phyloP scores from a whole-genome alignment of 139 green algal species.

The Haematococcus lacustris region DNA sequence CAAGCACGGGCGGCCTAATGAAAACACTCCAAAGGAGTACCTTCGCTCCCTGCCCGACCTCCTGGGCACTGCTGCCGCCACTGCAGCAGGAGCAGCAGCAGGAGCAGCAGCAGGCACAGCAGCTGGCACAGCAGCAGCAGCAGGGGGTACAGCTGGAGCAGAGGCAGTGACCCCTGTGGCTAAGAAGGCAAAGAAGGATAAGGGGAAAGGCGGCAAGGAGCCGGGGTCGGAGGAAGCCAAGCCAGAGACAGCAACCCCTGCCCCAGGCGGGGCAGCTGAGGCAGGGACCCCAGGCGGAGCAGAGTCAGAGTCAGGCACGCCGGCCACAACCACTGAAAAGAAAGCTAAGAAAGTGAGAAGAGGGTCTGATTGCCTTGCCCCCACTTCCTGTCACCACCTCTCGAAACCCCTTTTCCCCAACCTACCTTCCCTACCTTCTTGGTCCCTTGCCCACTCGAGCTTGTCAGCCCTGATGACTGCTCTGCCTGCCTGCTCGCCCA shows the following conservation, averaged over 20 bases:
- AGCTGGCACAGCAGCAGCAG: slow-evolving; percentile 10
- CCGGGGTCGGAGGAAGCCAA: no score
- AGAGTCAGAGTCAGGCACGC: no score
- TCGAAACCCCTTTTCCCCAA: background rate
- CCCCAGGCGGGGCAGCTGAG: no score
- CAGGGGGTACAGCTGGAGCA: background rate
- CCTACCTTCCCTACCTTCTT: background rate
- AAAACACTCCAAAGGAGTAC: slow-evolving; percentile 89
- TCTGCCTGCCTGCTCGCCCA: no score
- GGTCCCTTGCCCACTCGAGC: no score
- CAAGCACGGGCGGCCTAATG: slow-evolving; percentile 91
- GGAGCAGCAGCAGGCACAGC: slow-evolving; percentile 9
- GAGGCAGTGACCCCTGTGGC: slow-evolving; percentile 12
- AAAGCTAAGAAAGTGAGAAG: no score
- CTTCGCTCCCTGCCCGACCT: slow-evolving; percentile 61
- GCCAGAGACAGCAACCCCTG: no score
- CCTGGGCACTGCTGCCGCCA: background rate
- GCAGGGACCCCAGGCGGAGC: no score
- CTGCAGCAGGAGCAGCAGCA: background rate
- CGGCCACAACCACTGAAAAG: no score
- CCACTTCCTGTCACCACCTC: slow-evolving; percentile 7
- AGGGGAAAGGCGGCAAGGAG: background rate
- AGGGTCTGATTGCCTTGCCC: no score
- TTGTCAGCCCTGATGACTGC: background rate
- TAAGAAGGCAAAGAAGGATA: slow-evolving; percentile 47